phyloP scores from a whole-genome alignment of 768 basidiomycete genomes.

The Boletus bicolor region DNA sequence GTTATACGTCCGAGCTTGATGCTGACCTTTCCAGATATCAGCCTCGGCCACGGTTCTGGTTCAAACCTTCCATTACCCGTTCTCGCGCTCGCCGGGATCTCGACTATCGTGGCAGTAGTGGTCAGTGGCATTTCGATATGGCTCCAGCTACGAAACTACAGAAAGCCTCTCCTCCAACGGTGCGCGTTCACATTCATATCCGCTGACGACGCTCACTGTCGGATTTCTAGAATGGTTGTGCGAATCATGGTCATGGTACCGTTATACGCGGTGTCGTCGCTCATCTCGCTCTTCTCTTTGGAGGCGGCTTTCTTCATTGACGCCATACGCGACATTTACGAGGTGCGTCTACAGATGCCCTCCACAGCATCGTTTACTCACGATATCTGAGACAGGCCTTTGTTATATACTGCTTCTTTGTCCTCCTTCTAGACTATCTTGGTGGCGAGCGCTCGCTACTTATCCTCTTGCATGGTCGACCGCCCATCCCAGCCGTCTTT shows the following conservation, averaged over 20 bases:
- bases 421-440: slow-evolving; percentile 74
- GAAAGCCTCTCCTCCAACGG: slow-evolving; percentile 80
- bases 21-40: slow-evolving; percentile 14
- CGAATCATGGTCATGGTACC: slow-evolving; percentile 98
- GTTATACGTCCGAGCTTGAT: not conserved
- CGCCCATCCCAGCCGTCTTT: slow-evolving; percentile 83
- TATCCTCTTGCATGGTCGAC: slow-evolving; percentile 87
- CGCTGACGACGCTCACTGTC: slow-evolving; percentile 4
- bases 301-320: slow-evolving; percentile 97
- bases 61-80: slow-evolving; percentile 56
- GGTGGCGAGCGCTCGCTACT: slow-evolving; percentile 94
- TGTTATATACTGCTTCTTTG: slow-evolving; percentile 92
- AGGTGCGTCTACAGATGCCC: slow-evolving; percentile 50
- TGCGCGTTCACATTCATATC: slow-evolving; percentile 23
- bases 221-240: slow-evolving; percentile 67
- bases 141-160: slow-evolving; percentile 82
- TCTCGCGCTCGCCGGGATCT: slow-evolving; percentile 59
- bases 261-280: slow-evolving; percentile 83
- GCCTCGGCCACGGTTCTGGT: slow-evolving; percentile 47
- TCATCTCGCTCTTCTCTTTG: slow-evolving; percentile 91
- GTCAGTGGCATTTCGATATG: slow-evolving; percentile 74
- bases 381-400: slow-evolving; percentile 56
- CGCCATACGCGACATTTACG: slow-evolving; percentile 91
- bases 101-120: slow-evolving; percentile 64
- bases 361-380: not conserved